Conservation (phyloP, 441 rosid genomes). For the Raphanus hybrid region DNA sequence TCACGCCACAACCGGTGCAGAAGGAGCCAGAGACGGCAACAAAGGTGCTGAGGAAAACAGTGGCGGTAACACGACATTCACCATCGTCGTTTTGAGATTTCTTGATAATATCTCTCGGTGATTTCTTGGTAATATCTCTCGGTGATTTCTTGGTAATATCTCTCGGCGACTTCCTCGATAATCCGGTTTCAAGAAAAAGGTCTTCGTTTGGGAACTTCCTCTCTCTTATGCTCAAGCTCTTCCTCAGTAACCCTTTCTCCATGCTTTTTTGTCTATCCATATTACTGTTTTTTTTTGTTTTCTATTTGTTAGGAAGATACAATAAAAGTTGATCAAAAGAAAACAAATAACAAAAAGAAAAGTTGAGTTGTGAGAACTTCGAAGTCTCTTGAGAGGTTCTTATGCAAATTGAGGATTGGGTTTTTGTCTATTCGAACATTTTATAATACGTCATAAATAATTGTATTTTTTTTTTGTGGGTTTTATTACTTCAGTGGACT, state of each 20-base stretch:
- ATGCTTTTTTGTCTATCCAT: constrained; percentile 44
- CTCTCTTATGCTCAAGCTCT: constrained; percentile 38
- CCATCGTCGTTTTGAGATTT: constrained; percentile 26
- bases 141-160: background rate
- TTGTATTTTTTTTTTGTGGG: background rate
- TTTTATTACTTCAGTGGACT: constrained; percentile 21
- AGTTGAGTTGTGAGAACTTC: background rate
- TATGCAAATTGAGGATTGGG: constrained; percentile 18
- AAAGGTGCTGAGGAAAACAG: constrained; percentile 46
- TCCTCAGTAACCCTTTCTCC: constrained; percentile 40
- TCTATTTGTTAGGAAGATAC: background rate
- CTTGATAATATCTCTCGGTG: constrained; percentile 9
- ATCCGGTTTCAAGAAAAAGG: constrained; percentile 37
- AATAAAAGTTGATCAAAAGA: background rate
- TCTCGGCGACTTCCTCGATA: constrained; percentile 21
- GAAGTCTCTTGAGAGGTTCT: constrained; percentile 25
- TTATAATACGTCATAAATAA: background rate
- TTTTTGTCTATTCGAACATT: constrained; percentile 7
- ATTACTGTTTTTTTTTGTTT: background rate
- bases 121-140: background rate
- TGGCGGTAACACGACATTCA: constrained; percentile 43
- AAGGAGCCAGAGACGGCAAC: constrained; percentile 54
- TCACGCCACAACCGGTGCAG: constrained; percentile 52
- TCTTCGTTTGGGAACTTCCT: constrained; percentile 37
- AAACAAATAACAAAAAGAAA: background rate